Conservation (phyloP, 169 alveolate species). For the Babesia divergens region DNA sequence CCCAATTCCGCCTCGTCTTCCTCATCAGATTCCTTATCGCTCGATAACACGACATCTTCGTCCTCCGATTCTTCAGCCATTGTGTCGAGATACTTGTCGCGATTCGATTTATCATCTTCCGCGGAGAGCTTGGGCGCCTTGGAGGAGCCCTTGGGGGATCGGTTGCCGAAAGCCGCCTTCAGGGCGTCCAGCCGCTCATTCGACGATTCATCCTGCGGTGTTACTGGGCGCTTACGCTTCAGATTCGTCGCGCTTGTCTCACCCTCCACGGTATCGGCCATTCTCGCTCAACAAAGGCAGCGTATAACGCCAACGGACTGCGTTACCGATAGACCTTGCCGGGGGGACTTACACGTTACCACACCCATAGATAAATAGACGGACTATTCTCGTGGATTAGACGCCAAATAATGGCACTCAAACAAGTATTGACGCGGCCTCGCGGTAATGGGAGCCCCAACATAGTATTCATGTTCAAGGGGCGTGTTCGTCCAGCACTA, state of each 20-base stretch:
- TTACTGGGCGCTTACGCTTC: not conserved
- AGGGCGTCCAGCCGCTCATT: constrained; percentile 12
- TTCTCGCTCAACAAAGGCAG: not conserved
- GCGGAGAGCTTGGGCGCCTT: not conserved
- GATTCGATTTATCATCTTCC: not conserved
- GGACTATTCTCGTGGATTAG: not conserved
- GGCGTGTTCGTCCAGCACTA: no score
- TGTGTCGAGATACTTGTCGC: constrained; percentile 51
- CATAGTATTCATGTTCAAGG: no score
- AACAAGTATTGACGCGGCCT: not conserved
- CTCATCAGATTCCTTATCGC: constrained; percentile 42
- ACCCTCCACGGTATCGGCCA: constrained; percentile 16
- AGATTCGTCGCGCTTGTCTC: not conserved
- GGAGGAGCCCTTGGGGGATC: not conserved
- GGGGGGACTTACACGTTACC: not conserved
- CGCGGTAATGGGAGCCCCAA: not conserved
- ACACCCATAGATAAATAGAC: not conserved
- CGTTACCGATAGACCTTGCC: constrained; percentile 2
- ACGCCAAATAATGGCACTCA: not conserved
- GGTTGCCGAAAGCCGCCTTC: constrained; percentile 8
- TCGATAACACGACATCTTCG: constrained; percentile 12
- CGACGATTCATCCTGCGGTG: not conserved
- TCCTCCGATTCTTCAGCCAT: constrained; percentile 68
- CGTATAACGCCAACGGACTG: not conserved
- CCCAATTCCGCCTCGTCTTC: constrained; percentile 56